phyloP scores from a whole-genome alignment of 2,329 filamentous ascomycete species.

The Colletotrichum lindemuthianum region DNA sequence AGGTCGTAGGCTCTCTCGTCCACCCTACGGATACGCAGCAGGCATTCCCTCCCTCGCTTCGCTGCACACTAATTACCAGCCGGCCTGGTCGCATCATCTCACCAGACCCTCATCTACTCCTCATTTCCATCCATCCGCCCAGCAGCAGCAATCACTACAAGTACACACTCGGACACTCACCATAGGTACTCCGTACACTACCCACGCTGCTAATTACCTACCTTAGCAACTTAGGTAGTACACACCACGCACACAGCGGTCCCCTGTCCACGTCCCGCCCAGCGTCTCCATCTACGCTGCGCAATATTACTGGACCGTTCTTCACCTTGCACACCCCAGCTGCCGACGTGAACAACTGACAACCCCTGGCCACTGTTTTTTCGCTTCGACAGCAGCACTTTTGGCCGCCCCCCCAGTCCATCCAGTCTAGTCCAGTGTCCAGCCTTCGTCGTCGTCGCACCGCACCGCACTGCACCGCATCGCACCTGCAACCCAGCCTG shows the following conservation, averaged over 20 bases:
- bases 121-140: conserved; percentile 18
- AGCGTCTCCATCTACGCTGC: conserved; percentile 5
- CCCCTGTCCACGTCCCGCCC: neutral
- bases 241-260: too few relatives aligned
- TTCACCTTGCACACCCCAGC: conserved; percentile 10
- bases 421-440: too few relatives aligned
- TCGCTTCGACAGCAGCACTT: conserved; percentile 24
- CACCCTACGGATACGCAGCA: neutral
- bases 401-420: conserved; percentile 14
- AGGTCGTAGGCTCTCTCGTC: neutral
- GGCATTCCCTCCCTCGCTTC: conserved; percentile 1
- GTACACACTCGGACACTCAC: too few relatives aligned
- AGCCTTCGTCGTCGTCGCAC: conserved; percentile 5
- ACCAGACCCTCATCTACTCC: conserved; percentile 26
- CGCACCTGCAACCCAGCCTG: too few relatives aligned
- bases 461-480: too few relatives aligned
- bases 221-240: too few relatives aligned
- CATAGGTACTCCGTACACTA: too few relatives aligned
- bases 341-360: conserved; percentile 23
- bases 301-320: conserved; percentile 21
- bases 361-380: conserved; percentile 33
- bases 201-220: too few relatives aligned
- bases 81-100: conserved; percentile 31
- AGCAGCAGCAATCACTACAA: too few relatives aligned
- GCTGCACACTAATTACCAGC: neutral